Evolutionary conservation across 495 filamentous ascomycete species (phyloP), one percentile per base, ranked within the genome.

Genomic region (Penicillium paradoxum): DNA sequence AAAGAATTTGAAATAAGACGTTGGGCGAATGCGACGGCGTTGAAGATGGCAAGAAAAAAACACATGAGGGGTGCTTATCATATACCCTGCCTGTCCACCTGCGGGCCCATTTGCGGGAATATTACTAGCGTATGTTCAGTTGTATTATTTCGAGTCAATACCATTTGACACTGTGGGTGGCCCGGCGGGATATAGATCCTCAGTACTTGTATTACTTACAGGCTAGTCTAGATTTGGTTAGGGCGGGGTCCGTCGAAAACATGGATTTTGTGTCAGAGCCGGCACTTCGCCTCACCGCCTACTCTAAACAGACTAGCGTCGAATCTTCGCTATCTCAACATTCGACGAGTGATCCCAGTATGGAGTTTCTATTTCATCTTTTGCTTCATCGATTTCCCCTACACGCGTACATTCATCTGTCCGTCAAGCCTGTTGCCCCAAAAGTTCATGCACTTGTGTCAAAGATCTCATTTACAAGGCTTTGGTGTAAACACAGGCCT

Each of bases 401-500:
- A 27, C 36, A 33, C 47, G 30, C 36, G 22, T 33, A 11, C 29
- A 27, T 39, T 29, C 17, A 22, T 45, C 18, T 19, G 32, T 19
- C 15, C 48, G 21, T 49, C 41, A 46, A 42, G 36, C 27, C 27
- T 48, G 27, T 42, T 25, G n/a, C 44, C n/a, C 42, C 29, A 24
- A 6, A 25, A 40, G 45, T 24, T 32, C 43, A 68, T 64, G 60
- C 48, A 55, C 58, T 34, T 49, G 45, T 48, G 41, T 30, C 43
- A 25, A 19, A 60, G 52, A 61, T 62, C 59, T 54, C 55, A 55
- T 43, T 56, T 60, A 9, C 44, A 48, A 60, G 63, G 57, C 63
- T 65, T 59, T 64, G 64, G 64, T 62, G 64, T 57, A 58, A 65
- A 65, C 56, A 62, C 64, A 67, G 68, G 65, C 69, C 63, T 67